A percentile compares a stretch with the other conserved stretches of the same genome.
Evolutionary conservation across 805 yeast genomes (phyloP).

Genomic region (Candida koratica): DNA sequence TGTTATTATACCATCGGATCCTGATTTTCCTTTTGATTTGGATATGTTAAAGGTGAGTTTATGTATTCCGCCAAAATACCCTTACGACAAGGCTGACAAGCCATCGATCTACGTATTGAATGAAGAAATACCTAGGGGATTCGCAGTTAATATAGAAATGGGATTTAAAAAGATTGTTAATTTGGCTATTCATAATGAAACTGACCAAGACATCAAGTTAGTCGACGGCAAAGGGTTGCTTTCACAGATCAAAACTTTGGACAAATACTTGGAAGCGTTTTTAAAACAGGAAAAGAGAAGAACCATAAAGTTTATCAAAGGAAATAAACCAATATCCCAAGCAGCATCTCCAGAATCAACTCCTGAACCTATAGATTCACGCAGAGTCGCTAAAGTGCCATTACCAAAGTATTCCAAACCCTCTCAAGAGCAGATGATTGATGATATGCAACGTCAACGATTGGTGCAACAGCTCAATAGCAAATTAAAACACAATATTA

Average conservation of each 20-base stretch:
- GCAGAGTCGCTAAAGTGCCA: constrained; percentile 1
- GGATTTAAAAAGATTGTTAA: constrained; percentile 50
- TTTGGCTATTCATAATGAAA: constrained; percentile 3
- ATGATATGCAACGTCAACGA: constrained; percentile 14
- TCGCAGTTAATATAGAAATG: constrained; percentile 58
- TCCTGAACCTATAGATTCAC: constrained; percentile 6
- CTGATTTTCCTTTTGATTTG: constrained; percentile 68
- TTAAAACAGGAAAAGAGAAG: constrained; percentile 56
- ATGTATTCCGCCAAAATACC: constrained; percentile 54
- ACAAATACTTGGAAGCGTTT: constrained; percentile 54
- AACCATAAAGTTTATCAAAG: constrained; percentile 57
- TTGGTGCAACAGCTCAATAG: constrained; percentile 24
- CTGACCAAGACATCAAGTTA: constrained; percentile 26
- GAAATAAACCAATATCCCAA: constrained; percentile 10
- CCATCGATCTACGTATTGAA: constrained; percentile 59
- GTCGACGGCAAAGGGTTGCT: constrained; percentile 48
- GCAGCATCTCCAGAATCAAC: constrained; percentile 6
- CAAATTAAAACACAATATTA: constrained; percentile 24
- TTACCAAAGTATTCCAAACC: constrained; percentile 10
- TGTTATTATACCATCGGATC: constrained; percentile 56
- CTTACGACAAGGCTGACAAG: constrained; percentile 30
- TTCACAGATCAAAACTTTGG: constrained; percentile 54
- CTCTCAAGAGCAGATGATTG: neutral
- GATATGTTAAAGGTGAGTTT: constrained; percentile 50
- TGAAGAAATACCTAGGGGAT: constrained; percentile 68